Evolutionary conservation across 495 filamentous ascomycete genomes (phyloP), one percentile per base, ranked within the genome.

Genomic region (Apiosordaria backusii): DNA sequence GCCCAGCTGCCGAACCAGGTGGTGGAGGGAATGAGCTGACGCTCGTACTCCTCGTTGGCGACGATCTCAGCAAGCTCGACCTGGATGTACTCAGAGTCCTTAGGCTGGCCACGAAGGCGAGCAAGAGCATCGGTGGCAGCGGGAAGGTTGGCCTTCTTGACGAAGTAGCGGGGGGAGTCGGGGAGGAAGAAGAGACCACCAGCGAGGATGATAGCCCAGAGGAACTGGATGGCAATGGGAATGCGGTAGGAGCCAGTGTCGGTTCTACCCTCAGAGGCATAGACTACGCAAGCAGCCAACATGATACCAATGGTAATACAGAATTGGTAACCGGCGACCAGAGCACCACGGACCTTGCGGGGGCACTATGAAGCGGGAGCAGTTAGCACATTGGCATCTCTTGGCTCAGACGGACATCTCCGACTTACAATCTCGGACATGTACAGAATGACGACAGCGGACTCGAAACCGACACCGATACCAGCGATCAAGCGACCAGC

Each of bases 41-140:
- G 76, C 77, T 94, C 91, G 73, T 89, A 90, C 74, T 94, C 90
- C 77, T 93, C 86, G 80, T 92, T 92, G 70, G 90, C 90, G 66
- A 90, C 84, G 71, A 96, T 92, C 78, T 96, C 92, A 24, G 88
- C 80, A 16, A 94, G 84, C 69, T 96, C 92, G 57, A 83, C 81
- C 71, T 88, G 75, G 70, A 95, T 77, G 69, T 84, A 83, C 4
- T 87, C 81, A 67, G 89, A 86, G 26, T 88, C 86, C 53, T 82
- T 57, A 29, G 87, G 80, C 68, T 92, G 83, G 65, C 88, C 84
- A 65, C 91, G 89, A 40, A 95, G 85, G 68, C 84, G 84, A 29
- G 84, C 77, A 26, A 95, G 86, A 0, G 88, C 74, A 61, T 81
- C 80, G 64, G 83, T 81, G 50, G 92, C 91, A 50, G 76, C 75